Percentiles rank a stretch among this genome's conserved stretches.
Conservation (phyloP, 352 stramenopile genomes). For the Pythium dissimile region DNA sequence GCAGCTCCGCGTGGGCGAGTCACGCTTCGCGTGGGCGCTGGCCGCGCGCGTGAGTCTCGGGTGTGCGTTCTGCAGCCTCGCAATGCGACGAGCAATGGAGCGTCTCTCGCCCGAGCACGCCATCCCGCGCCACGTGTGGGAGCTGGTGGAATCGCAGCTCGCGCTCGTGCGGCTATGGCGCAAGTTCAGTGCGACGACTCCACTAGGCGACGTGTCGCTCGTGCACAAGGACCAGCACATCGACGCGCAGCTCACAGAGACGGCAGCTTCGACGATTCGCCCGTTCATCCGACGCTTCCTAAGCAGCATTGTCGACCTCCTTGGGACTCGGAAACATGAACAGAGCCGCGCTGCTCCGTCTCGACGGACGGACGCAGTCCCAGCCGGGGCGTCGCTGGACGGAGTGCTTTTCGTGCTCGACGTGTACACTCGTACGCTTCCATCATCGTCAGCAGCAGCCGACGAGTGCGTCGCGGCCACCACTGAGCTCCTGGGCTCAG, state of each 20-base stretch:
- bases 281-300: neutral
- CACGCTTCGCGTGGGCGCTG: constrained; percentile 12
- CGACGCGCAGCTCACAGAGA: neutral
- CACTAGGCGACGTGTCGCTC: neutral
- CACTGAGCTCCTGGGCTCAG: no score
- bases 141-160: constrained; percentile 18
- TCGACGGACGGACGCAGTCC: neutral
- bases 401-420: neutral
- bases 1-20: constrained; percentile 8
- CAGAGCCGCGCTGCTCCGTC: no score
- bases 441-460: neutral
- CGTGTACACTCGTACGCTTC: neutral
- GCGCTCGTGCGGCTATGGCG: constrained; percentile 16
- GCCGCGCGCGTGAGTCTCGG: constrained; percentile 13
- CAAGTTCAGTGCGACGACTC: constrained; percentile 11
- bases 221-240: constrained; percentile 3
- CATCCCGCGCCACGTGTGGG: neutral
- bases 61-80: constrained; percentile 17
- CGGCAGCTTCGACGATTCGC: neutral
- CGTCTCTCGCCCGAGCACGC: no score
- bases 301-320: neutral
- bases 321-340: no score
- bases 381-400: neutral
- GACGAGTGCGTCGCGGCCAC: no score
- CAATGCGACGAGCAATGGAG: constrained; percentile 1